Base-by-base conservation (phyloP, 2,329 filamentous ascomycete species). In the Trichocomaceae sp. region DNA sequence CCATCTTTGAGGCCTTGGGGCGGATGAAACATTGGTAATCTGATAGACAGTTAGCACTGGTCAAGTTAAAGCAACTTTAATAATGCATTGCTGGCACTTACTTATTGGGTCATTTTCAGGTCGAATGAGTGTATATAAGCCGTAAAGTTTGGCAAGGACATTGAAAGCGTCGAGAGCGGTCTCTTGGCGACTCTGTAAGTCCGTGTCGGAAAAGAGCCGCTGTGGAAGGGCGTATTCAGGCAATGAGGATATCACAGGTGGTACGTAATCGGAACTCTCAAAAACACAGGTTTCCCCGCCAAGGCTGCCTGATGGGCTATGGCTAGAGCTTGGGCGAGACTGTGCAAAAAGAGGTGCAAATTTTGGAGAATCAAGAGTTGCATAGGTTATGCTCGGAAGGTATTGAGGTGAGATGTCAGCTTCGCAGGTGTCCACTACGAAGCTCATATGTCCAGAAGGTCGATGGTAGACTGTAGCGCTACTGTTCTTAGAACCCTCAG, bases 401-500 rank as follows among this genome's bases (percentile, higher is more conserved):
- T 12, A 46, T 44, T 17, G 48, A 39, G 5, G 58, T 54, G 20
- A 54, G 41, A 33, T 64, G 52, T 42, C 39, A 22, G 17, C 22
- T 20, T 42, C 39, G 39, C 8, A 20, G 8, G 2, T 13, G 3
- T 42, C 39, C 10, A 58, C 54, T 13, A 62, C 62, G 47, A 57
- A 60, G 7, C 58, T 61, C 4, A 59, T 55, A 6, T 60, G 62
- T 47, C 64, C 68, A n/a, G 68, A 68, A 3, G 69, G 64, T 45
- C 64, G 62, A 45, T 60, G 69, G 52, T 58, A 60, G n/a, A 73
- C 65, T 33, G 69, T 74, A 13, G 50, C 55, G 15, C 55, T 63
- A 6, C 66, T 72, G n/a, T 57, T 57, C n/a, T 64, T 62, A 3
- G 71, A 72, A 29, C 62, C 59, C 19, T 64, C 62, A 12, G 71